Evolutionary conservation across 495 filamentous ascomycete genomes (phyloP), one percentile per base, ranked within the genome.

Genomic region (Xylaria telfairii): DNA sequence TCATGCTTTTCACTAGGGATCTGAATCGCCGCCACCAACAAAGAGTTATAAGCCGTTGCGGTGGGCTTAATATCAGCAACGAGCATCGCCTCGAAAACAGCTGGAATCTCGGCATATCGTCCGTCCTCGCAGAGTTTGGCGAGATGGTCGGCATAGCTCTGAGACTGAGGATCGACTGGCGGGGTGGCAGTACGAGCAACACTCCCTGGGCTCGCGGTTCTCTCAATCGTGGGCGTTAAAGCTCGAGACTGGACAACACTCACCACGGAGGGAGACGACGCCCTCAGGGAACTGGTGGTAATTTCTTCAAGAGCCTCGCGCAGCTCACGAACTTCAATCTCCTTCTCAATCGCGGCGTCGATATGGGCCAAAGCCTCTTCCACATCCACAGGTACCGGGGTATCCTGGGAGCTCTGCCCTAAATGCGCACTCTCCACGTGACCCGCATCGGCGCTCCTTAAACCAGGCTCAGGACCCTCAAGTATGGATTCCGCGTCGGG

Each of bases 81-180:
- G 41, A 98, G 87, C 87, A 98, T 90, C 10, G 90, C 86, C 80
- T 97, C 92, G 79, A 99, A 99, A 6, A 94, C 89, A 54, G 90
- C 91, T 7, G 94, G 93, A 51, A 99, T 95, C 65, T 98, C 93
- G 10, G 88, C 88, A 86, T 91, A 95, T 53, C 91, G 90, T 15
- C 88, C 84, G 63, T 84, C 78, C 32, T 89, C 84, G 1, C 89
- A 87, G 42, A 99, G 87, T 72, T 90, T 88, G 62, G 88, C 87
- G 28, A 99, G 88, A 54, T 92, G 90, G 26, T 92, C 88, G 51
- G 93, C 92, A 71, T 92, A 94, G 61, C 84, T 82, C 72, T 89
- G 87, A 0, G 90, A 88, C 67, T 92, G 89, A 28, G 89, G 77
- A 60, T 87, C 84, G 30, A 82, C 73, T 6, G 83, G 81, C 4